A percentile compares a stretch with the other conserved stretches of the same genome.
phyloP scores from a whole-genome alignment of 1,284 basidiomycete genomes.

The Puccinia coronata region DNA sequence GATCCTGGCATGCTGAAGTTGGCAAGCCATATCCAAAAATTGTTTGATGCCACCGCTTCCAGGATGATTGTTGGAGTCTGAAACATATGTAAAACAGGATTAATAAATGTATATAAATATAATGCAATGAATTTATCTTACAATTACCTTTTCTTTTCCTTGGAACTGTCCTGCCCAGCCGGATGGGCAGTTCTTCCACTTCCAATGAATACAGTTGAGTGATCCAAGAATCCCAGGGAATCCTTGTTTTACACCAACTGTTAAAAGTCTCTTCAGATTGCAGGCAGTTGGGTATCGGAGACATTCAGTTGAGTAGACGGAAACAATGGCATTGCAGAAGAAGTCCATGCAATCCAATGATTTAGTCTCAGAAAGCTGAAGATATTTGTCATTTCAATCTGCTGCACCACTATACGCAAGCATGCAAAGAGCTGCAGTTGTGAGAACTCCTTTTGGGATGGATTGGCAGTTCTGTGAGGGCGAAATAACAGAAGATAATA shows the following conservation, averaged over 20 bases:
- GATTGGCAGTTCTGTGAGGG: no score
- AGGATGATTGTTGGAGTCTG: conserved; percentile 8
- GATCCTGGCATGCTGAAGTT: conserved; percentile 19
- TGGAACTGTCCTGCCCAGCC: conserved; percentile 16
- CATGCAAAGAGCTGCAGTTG: conserved; percentile 3
- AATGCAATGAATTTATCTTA: not conserved
- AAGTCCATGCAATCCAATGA: not conserved
- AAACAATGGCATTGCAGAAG: not conserved
- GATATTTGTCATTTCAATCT: conserved; percentile 9
- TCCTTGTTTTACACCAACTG: not conserved
- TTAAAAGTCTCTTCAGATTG: not conserved
- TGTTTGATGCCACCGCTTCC: not conserved
- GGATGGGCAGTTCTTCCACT: conserved; percentile 32
- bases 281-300: not conserved
- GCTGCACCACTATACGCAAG: not conserved
- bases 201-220: no score
- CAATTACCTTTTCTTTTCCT: conserved; percentile 32
- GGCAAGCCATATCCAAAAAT: conserved; percentile 17
- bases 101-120: not conserved
- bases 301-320: not conserved
- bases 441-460: no score
- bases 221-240: conserved; percentile 18
- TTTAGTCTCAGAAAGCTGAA: not conserved
- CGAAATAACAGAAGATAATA: no score
- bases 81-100: not conserved